Conservation (phyloP, 495 filamentous ascomycete species). For the Neurospora sp. region DNA sequence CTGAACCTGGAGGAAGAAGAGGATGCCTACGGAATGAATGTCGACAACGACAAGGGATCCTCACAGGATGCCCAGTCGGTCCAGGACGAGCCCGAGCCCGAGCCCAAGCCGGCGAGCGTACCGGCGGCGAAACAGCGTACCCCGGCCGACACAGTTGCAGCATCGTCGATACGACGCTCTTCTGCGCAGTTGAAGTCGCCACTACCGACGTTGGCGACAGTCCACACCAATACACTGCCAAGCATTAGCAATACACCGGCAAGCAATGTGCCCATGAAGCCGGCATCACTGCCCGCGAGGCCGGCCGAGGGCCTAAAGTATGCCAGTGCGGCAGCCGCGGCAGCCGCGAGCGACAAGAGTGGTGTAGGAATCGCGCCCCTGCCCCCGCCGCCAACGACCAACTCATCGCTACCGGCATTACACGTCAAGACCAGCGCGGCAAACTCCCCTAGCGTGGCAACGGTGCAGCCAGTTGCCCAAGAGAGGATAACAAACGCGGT, state of each 20-base stretch:
- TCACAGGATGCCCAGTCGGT: constrained; percentile 93
- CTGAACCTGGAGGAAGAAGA: constrained; percentile 87
- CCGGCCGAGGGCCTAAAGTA: constrained; percentile 89
- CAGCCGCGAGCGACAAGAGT: constrained; percentile 88
- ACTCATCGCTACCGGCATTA: constrained; percentile 39
- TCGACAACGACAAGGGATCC: constrained; percentile 76
- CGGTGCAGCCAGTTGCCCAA: constrained; percentile 31
- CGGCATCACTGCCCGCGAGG: constrained; percentile 75
- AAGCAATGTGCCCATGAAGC: constrained; percentile 61
- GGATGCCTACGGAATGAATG: constrained; percentile 66
- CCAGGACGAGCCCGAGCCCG: constrained; percentile 62
- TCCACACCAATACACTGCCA: constrained; percentile 55
- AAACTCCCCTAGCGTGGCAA: constrained; percentile 31
- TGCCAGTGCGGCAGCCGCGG: constrained; percentile 89
- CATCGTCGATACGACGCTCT: constrained; percentile 55
- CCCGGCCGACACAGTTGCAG: constrained; percentile 37
- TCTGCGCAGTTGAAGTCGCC: constrained; percentile 92
- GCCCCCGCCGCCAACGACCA: constrained; percentile 65
- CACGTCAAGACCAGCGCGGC: constrained; percentile 31
- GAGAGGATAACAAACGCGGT: constrained; percentile 22
- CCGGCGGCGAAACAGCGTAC: constrained; percentile 42
- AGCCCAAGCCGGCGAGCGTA: constrained; percentile 39
- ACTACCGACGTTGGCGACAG: constrained; percentile 76
- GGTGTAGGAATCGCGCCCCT: constrained; percentile 90
- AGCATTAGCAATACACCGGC: constrained; percentile 50